Evolutionary conservation across 2,329 filamentous ascomycete genomes (phyloP).

Genomic region (Stemphylium vesicarium): DNA sequence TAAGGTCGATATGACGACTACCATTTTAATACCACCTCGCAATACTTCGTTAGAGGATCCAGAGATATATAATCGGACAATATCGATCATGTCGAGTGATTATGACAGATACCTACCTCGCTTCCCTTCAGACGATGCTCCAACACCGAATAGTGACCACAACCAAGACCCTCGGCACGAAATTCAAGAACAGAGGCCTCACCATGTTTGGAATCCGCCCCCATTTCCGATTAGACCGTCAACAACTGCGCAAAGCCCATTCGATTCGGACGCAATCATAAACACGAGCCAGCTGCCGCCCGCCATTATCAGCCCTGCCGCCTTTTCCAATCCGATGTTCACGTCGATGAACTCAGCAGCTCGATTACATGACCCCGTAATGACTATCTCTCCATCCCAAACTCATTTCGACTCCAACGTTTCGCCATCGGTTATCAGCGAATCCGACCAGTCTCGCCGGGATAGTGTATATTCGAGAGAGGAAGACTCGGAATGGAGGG

Average conservation of each 20-base stretch:
- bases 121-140: neutral
- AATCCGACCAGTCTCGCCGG: neutral
- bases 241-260: neutral
- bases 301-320: neutral
- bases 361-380: neutral
- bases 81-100: neutral
- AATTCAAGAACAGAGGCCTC: neutral
- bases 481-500: constrained; percentile 5
- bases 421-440: neutral
- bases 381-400: constrained; percentile 4
- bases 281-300: neutral
- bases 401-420: constrained; percentile 1
- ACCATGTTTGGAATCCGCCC: neutral
- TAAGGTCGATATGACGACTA: neutral
- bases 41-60: neutral
- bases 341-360: neutral
- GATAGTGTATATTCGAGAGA: constrained; percentile 1
- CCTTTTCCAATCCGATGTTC: neutral
- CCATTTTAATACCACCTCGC: neutral
- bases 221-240: neutral
- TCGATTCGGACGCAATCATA: neutral
- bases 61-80: neutral
- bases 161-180: neutral
- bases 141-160: neutral
- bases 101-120: neutral